Evolutionary conservation across 2,329 filamentous ascomycete genomes (phyloP).

Genomic region (Colletotrichum theobromicola): DNA sequence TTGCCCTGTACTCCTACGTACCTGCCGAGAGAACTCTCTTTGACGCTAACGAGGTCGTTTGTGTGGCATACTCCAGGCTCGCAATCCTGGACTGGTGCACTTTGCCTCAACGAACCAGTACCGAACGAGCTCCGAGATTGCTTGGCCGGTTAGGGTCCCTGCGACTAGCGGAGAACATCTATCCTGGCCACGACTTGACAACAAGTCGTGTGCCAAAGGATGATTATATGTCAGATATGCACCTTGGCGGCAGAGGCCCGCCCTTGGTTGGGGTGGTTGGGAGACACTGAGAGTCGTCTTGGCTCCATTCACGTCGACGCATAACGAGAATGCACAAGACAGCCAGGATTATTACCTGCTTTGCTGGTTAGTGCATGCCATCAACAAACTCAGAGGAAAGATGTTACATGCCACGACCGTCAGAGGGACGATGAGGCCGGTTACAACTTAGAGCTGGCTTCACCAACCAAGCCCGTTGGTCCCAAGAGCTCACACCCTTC

Average conservation of each 20-base stretch:
- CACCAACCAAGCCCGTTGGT: background rate
- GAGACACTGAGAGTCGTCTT: background rate
- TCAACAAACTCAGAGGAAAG: background rate
- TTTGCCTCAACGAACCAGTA: background rate
- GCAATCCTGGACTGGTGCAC: background rate
- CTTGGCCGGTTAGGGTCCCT: background rate
- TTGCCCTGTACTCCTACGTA: background rate
- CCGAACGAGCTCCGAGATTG: too few species aligned
- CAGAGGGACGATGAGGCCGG: background rate
- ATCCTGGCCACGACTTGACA: background rate
- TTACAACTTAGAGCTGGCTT: background rate
- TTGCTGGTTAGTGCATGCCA: background rate
- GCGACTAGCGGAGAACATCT: background rate
- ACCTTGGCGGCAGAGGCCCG: too few species aligned
- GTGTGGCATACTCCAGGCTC: background rate
- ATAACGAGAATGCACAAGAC: background rate
- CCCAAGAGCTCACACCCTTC: background rate
- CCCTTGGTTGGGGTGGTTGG: background rate
- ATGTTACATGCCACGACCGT: background rate
- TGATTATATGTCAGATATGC: background rate
- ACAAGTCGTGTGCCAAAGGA: background rate
- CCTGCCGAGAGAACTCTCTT: background rate
- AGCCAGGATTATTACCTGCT: background rate
- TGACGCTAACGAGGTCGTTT: background rate
- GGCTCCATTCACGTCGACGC: background rate